A percentile compares a stretch with the other conserved stretches of the same genome.
Conservation (phyloP, 2,329 filamentous ascomycete species). For the Claviceps sp. region DNA sequence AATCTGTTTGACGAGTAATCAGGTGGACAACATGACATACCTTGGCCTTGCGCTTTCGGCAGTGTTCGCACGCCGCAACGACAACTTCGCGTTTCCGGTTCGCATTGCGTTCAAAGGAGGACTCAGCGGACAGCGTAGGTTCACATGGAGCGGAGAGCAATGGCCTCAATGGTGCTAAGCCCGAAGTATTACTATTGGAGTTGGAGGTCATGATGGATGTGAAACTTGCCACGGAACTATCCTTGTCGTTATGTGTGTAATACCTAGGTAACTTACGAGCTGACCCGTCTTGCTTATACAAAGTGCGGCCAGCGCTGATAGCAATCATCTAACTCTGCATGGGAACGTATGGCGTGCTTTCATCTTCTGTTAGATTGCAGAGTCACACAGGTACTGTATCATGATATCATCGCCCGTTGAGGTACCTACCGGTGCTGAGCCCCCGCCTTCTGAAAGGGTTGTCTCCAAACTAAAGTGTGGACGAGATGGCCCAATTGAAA, state of each 20-base stretch:
- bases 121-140: background rate
- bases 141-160: background rate
- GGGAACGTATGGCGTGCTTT: too few relatives aligned
- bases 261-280: too few relatives aligned
- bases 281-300: too few relatives aligned
- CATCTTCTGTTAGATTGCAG: too few relatives aligned
- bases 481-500: too few relatives aligned
- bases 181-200: background rate
- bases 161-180: background rate
- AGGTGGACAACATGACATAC: background rate
- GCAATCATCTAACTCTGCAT: too few relatives aligned
- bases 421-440: too few relatives aligned
- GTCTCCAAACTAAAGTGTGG: too few relatives aligned
- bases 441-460: too few relatives aligned
- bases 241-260: background rate
- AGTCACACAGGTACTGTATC: too few relatives aligned
- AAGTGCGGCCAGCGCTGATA: too few relatives aligned
- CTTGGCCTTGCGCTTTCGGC: conserved; percentile 1
- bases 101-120: background rate
- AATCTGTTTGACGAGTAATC: background rate
- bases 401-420: too few relatives aligned
- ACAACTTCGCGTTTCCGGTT: background rate
- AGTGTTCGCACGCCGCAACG: background rate
- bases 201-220: background rate
- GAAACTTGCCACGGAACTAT: background rate